These are phyloP conservation scores for Rhodotorula sphaerocarpa DNA, from an alignment of 768 basidiomycete genomes.

Conservation along the genomic window DNA sequence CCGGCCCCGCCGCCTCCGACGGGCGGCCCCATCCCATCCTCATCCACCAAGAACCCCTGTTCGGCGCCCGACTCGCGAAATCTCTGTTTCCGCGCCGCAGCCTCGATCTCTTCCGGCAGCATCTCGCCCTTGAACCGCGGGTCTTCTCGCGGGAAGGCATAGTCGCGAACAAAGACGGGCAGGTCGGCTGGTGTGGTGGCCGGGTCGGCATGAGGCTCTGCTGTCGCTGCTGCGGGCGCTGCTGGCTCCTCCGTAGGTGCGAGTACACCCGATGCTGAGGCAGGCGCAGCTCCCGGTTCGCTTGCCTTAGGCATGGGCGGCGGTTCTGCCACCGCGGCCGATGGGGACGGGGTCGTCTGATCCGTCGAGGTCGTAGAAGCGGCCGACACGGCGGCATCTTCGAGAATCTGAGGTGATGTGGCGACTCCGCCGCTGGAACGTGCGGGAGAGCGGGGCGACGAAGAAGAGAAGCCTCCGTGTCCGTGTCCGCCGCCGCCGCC, in stretches of 20 bases:
- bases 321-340: too few relatives aligned
- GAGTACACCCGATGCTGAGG: too few relatives aligned
- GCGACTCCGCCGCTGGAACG: too few relatives aligned
- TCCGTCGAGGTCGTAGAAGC: background rate
- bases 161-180: constrained; percentile 17
- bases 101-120: constrained; percentile 3
- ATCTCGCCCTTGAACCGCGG: constrained; percentile 9
- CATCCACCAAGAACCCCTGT: background rate
- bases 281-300: too few relatives aligned
- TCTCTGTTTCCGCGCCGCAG: background rate
- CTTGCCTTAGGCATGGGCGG: too few relatives aligned
- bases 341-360: too few relatives aligned
- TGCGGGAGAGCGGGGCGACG: too few relatives aligned
- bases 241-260: too few relatives aligned
- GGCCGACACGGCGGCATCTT: too few relatives aligned
- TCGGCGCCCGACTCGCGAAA: background rate
- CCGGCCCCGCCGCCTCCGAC: background rate
- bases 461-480: too few relatives aligned
- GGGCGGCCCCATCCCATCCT: background rate
- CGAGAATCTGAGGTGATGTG: too few relatives aligned
- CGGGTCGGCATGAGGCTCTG: background rate
- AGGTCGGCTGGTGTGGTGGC: background rate
- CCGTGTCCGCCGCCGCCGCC: background rate
- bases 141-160: constrained; percentile 14
- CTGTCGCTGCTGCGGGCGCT: background rate